Evolutionary conservation across 2,329 filamentous ascomycete species (phyloP).

Genomic region (Aspergillus viridinutans): DNA sequence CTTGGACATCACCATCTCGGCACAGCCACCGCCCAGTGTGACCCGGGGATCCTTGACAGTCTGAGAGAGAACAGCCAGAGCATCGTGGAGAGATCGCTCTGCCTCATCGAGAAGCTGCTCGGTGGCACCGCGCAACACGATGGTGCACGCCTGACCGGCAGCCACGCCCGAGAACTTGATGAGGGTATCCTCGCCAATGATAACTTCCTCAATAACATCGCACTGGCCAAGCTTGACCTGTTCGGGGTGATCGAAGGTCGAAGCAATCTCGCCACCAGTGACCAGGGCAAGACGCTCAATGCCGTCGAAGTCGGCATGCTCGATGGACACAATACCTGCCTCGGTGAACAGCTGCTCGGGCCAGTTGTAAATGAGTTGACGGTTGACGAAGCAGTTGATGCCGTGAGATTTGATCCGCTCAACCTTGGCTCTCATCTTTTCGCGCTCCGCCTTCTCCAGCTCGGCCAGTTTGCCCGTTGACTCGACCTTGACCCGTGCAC

Average conservation of each 20-base stretch:
- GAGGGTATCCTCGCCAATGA: conserved; percentile 94
- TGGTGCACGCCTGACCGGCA: conserved; percentile 89
- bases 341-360: conserved; percentile 98
- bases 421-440: conserved; percentile 99
- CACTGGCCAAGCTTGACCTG: conserved; percentile 94
- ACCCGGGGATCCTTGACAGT: conserved; percentile 92
- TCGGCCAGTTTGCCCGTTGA: conserved; percentile 97
- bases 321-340: conserved; percentile 95
- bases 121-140: conserved; percentile 91
- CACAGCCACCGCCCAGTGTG: conserved; percentile 90
- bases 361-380: conserved; percentile 99
- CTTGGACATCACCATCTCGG: conserved; percentile 99
- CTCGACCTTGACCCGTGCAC: conserved; percentile 91
- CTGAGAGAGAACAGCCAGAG: conserved; percentile 91
- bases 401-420: conserved; percentile 98
- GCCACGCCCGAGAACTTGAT: conserved; percentile 97
- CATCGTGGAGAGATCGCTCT: conserved; percentile 92
- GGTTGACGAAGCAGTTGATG: conserved; percentile 99
- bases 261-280: conserved; percentile 94
- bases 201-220: conserved; percentile 94
- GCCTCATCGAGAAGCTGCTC: conserved; percentile 96
- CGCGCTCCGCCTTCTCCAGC: conserved; percentile 93
- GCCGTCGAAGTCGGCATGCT: conserved; percentile 98
- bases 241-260: conserved; percentile 96
- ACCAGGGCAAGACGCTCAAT: conserved; percentile 93